Evolutionary conservation across 345 rosid species (phyloP), one percentile per base, ranked within the genome.

Genomic region (Salix viminalis): DNA sequence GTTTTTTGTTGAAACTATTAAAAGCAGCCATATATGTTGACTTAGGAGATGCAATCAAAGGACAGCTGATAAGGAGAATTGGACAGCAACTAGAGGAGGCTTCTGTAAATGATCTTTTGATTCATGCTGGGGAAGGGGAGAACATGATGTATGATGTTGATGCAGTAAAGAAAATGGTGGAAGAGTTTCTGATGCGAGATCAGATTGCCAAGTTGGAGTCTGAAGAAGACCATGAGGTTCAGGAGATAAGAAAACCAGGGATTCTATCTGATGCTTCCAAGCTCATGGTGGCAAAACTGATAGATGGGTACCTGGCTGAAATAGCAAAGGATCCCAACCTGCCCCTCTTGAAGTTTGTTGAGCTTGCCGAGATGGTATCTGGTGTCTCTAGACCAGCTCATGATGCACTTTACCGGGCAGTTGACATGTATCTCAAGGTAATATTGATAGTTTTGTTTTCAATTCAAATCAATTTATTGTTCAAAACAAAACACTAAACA

Each of bases 1-100:
- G 91, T 75, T 94, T 94, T 82, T 80, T 91, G 89, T 87, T 91
- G 46, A 94, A 94, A 78, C 77, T 94, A 73, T 87, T 94, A 72
- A 91, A 91, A 84, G 93, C 92, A 60, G 88, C 92, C 66, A 87
- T 83, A n/a, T 74, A 75, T 71, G 81, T 87, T 4, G 83, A 85
- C 83, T 87, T 87, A 0, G 95, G 91, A 61, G 88, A 89, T 34
- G 69, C 24, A 71, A 85, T 76, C 0, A 87, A 82, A 81, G 84
- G 60, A 70, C 86, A 86, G 76, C 88, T 94, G 24, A 83, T 88
- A 30, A 76, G 83, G 77, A 86, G 77, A 79, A 88, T 88, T 19
- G 98, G 97, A 30, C 88, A 87, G 80, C 95, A 94, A 69, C 88
- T 94, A 3, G 98, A 94, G 78, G 88, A 90, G 86, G 98, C 97